Evolutionary conservation across 2,329 filamentous ascomycete genomes (phyloP).

Genomic region (Juglanconis oblonga): DNA sequence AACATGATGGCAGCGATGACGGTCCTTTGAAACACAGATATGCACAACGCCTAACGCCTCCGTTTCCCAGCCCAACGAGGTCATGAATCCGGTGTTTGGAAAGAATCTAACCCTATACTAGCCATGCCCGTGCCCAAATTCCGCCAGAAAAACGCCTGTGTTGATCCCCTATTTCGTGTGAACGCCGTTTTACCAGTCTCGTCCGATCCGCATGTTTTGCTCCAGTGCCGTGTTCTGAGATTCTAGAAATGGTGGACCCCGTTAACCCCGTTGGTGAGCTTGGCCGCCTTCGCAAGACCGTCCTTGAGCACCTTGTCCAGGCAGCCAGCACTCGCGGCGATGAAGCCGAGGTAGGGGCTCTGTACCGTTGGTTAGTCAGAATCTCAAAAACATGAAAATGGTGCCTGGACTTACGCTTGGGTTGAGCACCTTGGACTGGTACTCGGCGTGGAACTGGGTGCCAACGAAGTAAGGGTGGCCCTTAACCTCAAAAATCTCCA

Average conservation of each 20-base stretch:
- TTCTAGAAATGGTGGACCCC: constrained; percentile 12
- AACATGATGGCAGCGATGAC: background rate
- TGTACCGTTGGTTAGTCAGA: constrained; percentile 19
- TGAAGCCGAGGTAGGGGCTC: constrained; percentile 73
- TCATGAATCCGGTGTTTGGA: background rate
- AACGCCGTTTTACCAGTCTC: background rate
- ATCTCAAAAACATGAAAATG: constrained; percentile 1
- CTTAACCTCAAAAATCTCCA: constrained; percentile 75
- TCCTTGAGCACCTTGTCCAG: constrained; percentile 44
- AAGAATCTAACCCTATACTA: background rate
- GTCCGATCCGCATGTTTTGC: background rate
- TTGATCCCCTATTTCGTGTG: background rate
- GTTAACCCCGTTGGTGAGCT: constrained; percentile 15
- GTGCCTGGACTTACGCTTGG: constrained; percentile 14
- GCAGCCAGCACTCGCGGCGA: constrained; percentile 72
- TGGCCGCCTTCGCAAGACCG: constrained; percentile 20
- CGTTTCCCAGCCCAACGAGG: background rate
- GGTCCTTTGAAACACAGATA: background rate
- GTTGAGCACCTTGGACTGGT: constrained; percentile 20
- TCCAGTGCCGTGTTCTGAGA: background rate
- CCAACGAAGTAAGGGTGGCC: constrained; percentile 73
- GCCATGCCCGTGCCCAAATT: background rate
- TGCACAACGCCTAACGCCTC: background rate
- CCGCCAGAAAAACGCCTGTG: background rate
- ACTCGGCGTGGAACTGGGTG: constrained; percentile 20